Conservation (phyloP, 768 basidiomycete genomes). For the Serendipita sp. region DNA sequence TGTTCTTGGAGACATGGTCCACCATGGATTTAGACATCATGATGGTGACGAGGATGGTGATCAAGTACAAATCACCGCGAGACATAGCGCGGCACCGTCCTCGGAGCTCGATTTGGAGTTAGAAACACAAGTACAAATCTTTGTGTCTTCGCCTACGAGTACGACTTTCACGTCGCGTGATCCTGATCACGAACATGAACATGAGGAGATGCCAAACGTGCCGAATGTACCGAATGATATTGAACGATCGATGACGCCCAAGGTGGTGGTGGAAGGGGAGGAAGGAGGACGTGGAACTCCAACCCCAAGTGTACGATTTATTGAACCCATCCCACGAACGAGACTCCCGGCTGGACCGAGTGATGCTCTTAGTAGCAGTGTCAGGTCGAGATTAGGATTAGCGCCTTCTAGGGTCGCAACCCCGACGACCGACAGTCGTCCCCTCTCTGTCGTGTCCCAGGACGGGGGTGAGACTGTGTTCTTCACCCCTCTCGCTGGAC, state of each 20-base stretch:
- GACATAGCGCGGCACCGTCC: not conserved
- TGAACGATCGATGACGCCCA: too few relatives aligned
- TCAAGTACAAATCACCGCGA: not conserved
- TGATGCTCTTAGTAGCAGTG: too few relatives aligned
- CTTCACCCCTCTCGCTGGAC: not conserved
- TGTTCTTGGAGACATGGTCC: not conserved
- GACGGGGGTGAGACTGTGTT: slow-evolving; percentile 1
- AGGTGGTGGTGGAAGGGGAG: too few relatives aligned
- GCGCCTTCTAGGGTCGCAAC: too few relatives aligned
- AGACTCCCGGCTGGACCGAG: too few relatives aligned
- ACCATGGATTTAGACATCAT: not conserved
- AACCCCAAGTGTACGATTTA: too few relatives aligned
- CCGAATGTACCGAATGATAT: too few relatives aligned
- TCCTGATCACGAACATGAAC: too few relatives aligned
- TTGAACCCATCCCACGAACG: too few relatives aligned
- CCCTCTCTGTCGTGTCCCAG: not conserved
- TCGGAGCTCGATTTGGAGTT: not conserved
- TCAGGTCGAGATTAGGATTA: too few relatives aligned
- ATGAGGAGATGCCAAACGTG: too few relatives aligned
- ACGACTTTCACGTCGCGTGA: not conserved
- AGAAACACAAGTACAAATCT: not conserved
- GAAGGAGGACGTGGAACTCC: too few relatives aligned
- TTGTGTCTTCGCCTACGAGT: slow-evolving; percentile 3
- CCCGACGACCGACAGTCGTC: not conserved
- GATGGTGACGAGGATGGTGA: not conserved